Evolutionary conservation across 2,329 filamentous ascomycete genomes (phyloP).

Genomic region (Westerdykella ornata): DNA sequence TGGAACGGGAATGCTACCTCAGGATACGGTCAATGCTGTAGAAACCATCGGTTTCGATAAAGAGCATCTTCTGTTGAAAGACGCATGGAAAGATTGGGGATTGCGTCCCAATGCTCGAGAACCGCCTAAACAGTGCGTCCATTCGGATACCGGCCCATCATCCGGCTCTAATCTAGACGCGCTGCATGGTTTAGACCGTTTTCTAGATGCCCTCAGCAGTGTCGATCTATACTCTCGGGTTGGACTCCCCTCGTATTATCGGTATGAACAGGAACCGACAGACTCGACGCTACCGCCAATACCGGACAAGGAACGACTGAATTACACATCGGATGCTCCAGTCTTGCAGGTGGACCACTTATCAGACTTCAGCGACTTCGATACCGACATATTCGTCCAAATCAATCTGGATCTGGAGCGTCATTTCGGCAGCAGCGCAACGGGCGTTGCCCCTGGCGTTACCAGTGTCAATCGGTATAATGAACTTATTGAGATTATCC

Average conservation of each 20-base stretch:
- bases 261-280: conserved; percentile 41
- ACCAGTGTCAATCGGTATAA: conserved; percentile 6
- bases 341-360: conserved; percentile 49
- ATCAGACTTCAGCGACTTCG: conserved; percentile 41
- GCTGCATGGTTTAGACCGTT: conserved; percentile 48
- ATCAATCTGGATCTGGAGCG: conserved; percentile 17
- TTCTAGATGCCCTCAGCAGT: conserved; percentile 57
- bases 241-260: conserved; percentile 39
- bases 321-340: conserved; percentile 50
- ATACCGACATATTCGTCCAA: conserved; percentile 29
- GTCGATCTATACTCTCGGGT: conserved; percentile 55
- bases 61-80: conserved; percentile 58
- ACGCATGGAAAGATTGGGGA: conserved; percentile 62
- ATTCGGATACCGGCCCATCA: conserved; percentile 1
- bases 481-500: conserved; percentile 21
- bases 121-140: conserved; percentile 33
- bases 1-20: conserved; percentile 70
- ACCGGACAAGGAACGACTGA: conserved; percentile 46
- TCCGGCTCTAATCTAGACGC: conserved; percentile 14
- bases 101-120: conserved; percentile 52
- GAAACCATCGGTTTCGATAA: conserved; percentile 38
- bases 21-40: conserved; percentile 49
- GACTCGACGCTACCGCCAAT: conserved; percentile 60
- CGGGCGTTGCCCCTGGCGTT: neutral
- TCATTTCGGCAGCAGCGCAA: conserved; percentile 4